phyloP scores from a whole-genome alignment of 108 stramenopile species.

The Cyclotella sp. region DNA sequence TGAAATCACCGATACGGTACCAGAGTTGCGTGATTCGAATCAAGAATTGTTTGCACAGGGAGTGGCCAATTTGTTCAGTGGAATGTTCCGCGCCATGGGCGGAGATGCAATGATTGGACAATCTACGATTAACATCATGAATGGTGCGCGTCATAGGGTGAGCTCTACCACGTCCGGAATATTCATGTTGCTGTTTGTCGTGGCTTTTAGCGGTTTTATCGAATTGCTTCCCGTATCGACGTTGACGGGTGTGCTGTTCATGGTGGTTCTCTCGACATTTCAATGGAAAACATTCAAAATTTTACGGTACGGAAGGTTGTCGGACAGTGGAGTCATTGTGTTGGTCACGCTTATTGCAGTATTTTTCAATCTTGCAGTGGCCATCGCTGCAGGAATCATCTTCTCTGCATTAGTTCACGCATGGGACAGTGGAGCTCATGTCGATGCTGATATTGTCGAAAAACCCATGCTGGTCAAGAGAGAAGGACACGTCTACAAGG shows the following conservation, averaged over 20 bases:
- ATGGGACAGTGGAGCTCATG: constrained; percentile 60
- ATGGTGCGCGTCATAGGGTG: constrained; percentile 61
- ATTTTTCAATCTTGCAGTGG: constrained; percentile 64
- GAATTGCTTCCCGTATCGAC: constrained; percentile 56
- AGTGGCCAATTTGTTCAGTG: constrained; percentile 56
- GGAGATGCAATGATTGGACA: constrained; percentile 75
- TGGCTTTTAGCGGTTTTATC: constrained; percentile 54
- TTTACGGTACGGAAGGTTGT: constrained; percentile 51
- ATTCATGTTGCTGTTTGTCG: constrained; percentile 61
- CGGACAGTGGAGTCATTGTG: constrained; percentile 55
- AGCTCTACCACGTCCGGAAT: constrained; percentile 57
- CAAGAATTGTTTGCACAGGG: constrained; percentile 68
- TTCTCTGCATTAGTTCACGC: constrained; percentile 57
- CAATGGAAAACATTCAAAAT: constrained; percentile 67
- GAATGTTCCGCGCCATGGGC: constrained; percentile 60
- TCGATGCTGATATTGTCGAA: constrained; percentile 47
- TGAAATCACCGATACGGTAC: constrained; percentile 65
- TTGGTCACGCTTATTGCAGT: constrained; percentile 60
- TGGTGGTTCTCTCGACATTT: constrained; percentile 64
- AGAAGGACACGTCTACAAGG: constrained; percentile 13
- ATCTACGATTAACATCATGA: constrained; percentile 69
- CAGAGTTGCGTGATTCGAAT: constrained; percentile 54
- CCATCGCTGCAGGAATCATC: constrained; percentile 58
- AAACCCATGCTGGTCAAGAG: constrained; percentile 50
- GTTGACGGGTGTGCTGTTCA: constrained; percentile 66